Percentiles rank a stretch among this genome's conserved stretches.
Evolutionary conservation across 78 protist genomes (phyloP).

Genomic region (Isochrysis galbana): DNA sequence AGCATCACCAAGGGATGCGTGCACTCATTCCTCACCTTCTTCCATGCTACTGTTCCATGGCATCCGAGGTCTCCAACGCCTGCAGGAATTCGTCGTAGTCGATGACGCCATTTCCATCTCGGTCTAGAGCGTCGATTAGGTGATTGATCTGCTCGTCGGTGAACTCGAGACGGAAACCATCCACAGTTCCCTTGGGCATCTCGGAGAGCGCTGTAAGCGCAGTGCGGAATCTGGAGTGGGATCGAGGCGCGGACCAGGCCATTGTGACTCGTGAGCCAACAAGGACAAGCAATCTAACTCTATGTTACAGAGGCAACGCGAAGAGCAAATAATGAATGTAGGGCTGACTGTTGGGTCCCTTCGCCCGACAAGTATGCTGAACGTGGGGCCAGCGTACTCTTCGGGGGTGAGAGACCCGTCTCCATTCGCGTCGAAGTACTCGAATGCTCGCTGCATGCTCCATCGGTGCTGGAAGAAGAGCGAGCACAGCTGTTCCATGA

Average conservation of each 20-base stretch:
- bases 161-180: no score
- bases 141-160: background rate
- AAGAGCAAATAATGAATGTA: background rate
- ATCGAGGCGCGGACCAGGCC: background rate
- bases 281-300: background rate
- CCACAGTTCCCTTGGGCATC: background rate
- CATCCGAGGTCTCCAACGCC: no score
- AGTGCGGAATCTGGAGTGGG: background rate
- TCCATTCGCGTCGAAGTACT: conserved; percentile 11
- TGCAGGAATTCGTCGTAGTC: background rate
- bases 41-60: no score
- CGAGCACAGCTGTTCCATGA: background rate
- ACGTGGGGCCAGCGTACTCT: background rate
- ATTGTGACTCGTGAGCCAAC: background rate
- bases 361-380: background rate
- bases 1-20: no score
- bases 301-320: background rate
- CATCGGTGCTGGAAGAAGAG: conserved; percentile 1
- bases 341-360: background rate
- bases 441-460: background rate
- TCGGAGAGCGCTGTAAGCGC: background rate
- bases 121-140: background rate
- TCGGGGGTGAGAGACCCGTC: no score
- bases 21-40: no score
- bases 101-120: background rate